Percentiles rank a stretch among this genome's conserved stretches.
Evolutionary conservation across 805 yeast genomes (phyloP).

Genomic region (Millerago galiae): DNA sequence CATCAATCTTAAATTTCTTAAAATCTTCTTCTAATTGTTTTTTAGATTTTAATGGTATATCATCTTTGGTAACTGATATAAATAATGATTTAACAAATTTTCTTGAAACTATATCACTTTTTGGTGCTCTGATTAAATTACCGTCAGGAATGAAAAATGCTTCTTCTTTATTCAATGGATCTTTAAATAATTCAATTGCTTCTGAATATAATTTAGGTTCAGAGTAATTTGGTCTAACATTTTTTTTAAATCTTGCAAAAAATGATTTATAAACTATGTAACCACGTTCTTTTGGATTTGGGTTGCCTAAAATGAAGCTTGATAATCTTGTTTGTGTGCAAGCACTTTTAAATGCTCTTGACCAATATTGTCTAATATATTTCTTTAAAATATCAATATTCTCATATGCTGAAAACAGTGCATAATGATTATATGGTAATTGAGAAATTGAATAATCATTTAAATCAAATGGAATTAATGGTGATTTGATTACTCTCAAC

Average conservation of each 20-base stretch:
- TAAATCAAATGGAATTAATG: conserved; percentile 16
- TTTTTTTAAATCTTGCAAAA: conserved; percentile 33
- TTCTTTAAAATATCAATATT: conserved; percentile 17
- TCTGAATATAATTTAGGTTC: conserved; percentile 46
- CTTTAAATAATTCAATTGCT: conserved; percentile 37
- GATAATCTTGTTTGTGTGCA: conserved; percentile 62
- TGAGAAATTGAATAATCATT: background rate
- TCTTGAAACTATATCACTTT: conserved; percentile 67
- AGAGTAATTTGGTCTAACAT: conserved; percentile 46
- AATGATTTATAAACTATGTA: conserved; percentile 48
- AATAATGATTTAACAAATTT: conserved; percentile 60
- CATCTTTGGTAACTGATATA: conserved; percentile 77
- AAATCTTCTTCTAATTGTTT: conserved; percentile 24
- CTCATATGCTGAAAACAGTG: conserved; percentile 1
- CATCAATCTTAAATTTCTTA: conserved; percentile 30
- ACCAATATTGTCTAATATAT: conserved; percentile 54
- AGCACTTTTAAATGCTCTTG: conserved; percentile 44
- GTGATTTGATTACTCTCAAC: conserved; percentile 12
- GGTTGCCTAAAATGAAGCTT: conserved; percentile 67
- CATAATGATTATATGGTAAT: background rate
- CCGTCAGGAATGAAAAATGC: conserved; percentile 80
- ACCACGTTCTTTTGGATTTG: conserved; percentile 66
- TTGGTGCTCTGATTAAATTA: conserved; percentile 78
- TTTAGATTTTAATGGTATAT: conserved; percentile 43
- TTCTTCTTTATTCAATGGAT: conserved; percentile 27